These are phyloP conservation scores for Populus tomentosa DNA, from an alignment of 441 rosid species.

Conservation along the genomic window DNA sequence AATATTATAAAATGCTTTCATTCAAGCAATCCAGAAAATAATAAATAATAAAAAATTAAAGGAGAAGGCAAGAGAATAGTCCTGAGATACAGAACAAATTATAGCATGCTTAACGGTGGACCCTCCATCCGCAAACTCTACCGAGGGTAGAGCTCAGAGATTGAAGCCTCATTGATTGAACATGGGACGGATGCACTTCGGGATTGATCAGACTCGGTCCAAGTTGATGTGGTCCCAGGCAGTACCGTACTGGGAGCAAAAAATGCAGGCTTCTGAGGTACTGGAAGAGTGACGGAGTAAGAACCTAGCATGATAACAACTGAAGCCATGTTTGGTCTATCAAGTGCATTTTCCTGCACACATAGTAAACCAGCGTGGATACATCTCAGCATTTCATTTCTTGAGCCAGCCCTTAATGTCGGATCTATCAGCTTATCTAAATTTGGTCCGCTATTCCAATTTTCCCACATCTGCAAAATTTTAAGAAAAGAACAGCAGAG, in stretches of 20 bases:
- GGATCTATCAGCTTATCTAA: constrained; percentile 23
- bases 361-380: constrained; percentile 40
- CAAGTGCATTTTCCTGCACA: constrained; percentile 35
- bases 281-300: no score
- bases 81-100: not conserved
- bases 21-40: not conserved
- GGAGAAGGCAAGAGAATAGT: not conserved
- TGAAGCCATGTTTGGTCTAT: constrained; percentile 38
- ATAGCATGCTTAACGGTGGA: not conserved
- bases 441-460: constrained; percentile 25
- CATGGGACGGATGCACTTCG: no score
- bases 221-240: no score
- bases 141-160: no score
- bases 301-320: constrained; percentile 12
- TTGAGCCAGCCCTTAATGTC: constrained; percentile 4
- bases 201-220: no score
- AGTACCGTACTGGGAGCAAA: not conserved
- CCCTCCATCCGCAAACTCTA: no score
- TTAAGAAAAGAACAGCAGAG: no score
- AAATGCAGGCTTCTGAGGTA: constrained; percentile 29
- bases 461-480: constrained; percentile 26
- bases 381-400: constrained; percentile 27
- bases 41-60: no score
- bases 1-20: not conserved
- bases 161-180: no score